These are phyloP conservation scores for Pochonia chlamydosporia DNA, from an alignment of 2,329 filamentous ascomycete genomes.

Conservation along the genomic window DNA sequence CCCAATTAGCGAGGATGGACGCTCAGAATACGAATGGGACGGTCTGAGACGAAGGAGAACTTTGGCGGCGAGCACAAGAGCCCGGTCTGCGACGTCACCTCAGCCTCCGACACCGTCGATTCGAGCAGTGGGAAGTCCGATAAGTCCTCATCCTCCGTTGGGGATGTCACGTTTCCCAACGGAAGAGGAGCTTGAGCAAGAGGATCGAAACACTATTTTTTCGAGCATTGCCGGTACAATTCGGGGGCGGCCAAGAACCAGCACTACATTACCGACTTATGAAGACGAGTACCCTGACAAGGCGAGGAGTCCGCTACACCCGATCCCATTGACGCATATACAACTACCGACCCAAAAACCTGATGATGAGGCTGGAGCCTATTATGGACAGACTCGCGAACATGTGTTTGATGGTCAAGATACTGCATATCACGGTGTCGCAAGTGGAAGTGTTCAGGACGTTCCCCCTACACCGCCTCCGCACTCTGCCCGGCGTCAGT, in stretches of 20 bases:
- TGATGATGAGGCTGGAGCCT: slow-evolving; percentile 35
- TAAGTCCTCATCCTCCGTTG: slow-evolving; percentile 37
- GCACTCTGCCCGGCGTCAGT: slow-evolving; percentile 65
- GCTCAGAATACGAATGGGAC: slow-evolving; percentile 75
- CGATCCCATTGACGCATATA: slow-evolving; percentile 59
- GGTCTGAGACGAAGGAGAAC: slow-evolving; percentile 71
- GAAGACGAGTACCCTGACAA: slow-evolving; percentile 33
- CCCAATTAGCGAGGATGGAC: slow-evolving; percentile 71
- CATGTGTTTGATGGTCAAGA: slow-evolving; percentile 40
- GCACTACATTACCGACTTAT: slow-evolving; percentile 24
- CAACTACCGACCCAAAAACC: slow-evolving; percentile 41
- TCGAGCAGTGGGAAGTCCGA: slow-evolving; percentile 14
- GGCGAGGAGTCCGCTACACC: slow-evolving; percentile 51
- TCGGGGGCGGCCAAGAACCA: slow-evolving; percentile 26
- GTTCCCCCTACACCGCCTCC: slow-evolving; percentile 56
- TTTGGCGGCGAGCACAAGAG: slow-evolving; percentile 31
- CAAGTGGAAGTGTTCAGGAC: slow-evolving; percentile 34
- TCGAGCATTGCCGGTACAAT: slow-evolving; percentile 54
- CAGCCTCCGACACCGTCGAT: slow-evolving; percentile 19
- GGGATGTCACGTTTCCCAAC: slow-evolving; percentile 80
- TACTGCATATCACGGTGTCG: slow-evolving; percentile 44
- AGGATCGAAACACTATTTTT: slow-evolving; percentile 43
- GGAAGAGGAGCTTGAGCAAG: slow-evolving; percentile 54
- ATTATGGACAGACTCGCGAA: slow-evolving; percentile 31
- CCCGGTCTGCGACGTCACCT: slow-evolving; percentile 20